Base-by-base conservation (phyloP, 768 basidiomycete species). In the Imleria badia region DNA sequence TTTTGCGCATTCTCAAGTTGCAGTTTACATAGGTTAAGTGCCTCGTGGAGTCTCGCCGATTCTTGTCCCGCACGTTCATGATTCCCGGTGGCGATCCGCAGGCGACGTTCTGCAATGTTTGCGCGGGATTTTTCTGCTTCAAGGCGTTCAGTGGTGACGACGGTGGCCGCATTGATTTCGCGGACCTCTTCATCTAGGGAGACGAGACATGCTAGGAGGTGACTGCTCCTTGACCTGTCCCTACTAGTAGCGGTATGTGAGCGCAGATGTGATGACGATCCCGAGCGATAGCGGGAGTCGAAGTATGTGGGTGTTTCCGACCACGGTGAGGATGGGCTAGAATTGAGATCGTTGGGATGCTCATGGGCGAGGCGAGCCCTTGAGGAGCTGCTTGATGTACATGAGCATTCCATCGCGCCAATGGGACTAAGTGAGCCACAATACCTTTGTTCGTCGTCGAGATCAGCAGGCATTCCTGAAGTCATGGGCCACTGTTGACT, bases 1-100 rank as follows among this genome's bases (percentile, higher is more conserved):
- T 69, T 67, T 56, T 78, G 76, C 0, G 78, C 78, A 55, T 70
- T 76, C 17, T 76, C 74, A 46, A 76, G 69, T 55, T 80, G 75
- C 9, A 74, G 48, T 60, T 78, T 77, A 67, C 79, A 78, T 55
- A 77, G 51, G 45, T 70, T 72, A 35, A 81, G 66, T 55, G 80
- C 78, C 59, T 79, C 76, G 41, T 65, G 64, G 3, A 70, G 66
- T 34, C 73, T 66, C 14, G 71, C 66, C 0, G 68, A 58, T 3
- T 79, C 76, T 20, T 72, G 72, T 56, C 78, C 75, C 2, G 76
- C 65, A 13, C 65, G 63, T 8, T 71, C 56, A 38, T 76, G 72
- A 33, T 69, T 73, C 13, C 76, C 75, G 26, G 73, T 76, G 10
- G 72, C 73, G 38, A 69, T 64, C 44, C 73, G 74, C 51, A 80